Percentiles rank a stretch among this genome's conserved stretches.
These are phyloP conservation scores for Gaultheria prostrata DNA, from an alignment of 148 eudicot species.

Conservation along the genomic window DNA sequence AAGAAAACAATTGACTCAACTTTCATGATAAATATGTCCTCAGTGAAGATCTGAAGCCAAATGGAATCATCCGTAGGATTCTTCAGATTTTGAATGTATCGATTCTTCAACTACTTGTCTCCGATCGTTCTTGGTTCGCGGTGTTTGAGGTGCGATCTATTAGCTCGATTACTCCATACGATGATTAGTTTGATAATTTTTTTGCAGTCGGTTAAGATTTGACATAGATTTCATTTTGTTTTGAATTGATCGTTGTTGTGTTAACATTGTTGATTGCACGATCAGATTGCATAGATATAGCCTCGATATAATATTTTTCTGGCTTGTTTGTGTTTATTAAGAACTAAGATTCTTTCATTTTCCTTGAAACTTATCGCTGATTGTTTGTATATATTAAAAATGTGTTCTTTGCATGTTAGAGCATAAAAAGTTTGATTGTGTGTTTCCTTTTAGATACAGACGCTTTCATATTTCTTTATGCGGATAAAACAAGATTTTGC, in stretches of 20 bases:
- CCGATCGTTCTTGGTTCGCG: conserved; percentile 50
- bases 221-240: not conserved
- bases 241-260: not conserved
- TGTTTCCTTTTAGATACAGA: not conserved
- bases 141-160: conserved; percentile 41
- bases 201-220: conserved; percentile 17
- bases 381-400: no score
- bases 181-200: conserved; percentile 19
- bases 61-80: not conserved
- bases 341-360: conserved; percentile 1
- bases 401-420: not conserved
- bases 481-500: not conserved
- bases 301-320: not conserved
- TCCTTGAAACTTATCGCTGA: not conserved
- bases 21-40: not conserved
- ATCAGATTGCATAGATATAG: not conserved
- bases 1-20: not conserved
- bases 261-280: not conserved
- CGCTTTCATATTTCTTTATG: not conserved
- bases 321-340: not conserved
- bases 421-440: not conserved
- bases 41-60: conserved; percentile 17
- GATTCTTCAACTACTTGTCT: conserved; percentile 36
- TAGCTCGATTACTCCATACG: not conserved
- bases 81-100: conserved; percentile 24